These are phyloP conservation scores for Pulveroboletus ravenelii DNA, from an alignment of 768 basidiomycete genomes.

Conservation along the genomic window DNA sequence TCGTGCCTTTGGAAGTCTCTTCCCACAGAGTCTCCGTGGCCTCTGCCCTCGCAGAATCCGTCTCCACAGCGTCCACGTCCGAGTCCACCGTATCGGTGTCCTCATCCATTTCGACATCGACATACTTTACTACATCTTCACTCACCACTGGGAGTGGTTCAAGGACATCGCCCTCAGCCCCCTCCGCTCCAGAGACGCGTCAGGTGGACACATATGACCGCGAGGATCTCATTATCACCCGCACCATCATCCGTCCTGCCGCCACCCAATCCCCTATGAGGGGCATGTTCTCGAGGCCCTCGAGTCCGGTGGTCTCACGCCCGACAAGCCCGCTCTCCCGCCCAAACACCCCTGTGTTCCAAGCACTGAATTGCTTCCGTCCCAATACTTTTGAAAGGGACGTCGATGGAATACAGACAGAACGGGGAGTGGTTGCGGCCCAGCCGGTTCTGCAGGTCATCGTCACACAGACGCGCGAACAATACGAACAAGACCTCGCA, in stretches of 20 bases:
- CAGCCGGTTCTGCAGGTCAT: slow-evolving; percentile 31
- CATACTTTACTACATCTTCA: slow-evolving; percentile 21
- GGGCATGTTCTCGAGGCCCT: slow-evolving; percentile 28
- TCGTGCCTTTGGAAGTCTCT: slow-evolving; percentile 28
- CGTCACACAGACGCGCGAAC: slow-evolving; percentile 31
- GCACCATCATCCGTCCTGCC: slow-evolving; percentile 36
- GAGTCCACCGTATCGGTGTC: slow-evolving; percentile 10
- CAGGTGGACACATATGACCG: slow-evolving; percentile 26
- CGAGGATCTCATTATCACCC: slow-evolving; percentile 32
- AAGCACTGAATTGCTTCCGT: slow-evolving; percentile 33
- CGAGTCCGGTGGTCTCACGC: slow-evolving; percentile 27
- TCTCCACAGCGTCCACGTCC: slow-evolving; percentile 7
- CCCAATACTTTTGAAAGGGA: slow-evolving; percentile 32
- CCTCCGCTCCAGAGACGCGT: slow-evolving; percentile 8
- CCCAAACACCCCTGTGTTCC: slow-evolving; percentile 20
- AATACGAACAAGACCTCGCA: slow-evolving; percentile 31
- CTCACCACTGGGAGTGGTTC: slow-evolving; percentile 9
- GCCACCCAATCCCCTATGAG: slow-evolving; percentile 20
- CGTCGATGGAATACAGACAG: slow-evolving; percentile 22
- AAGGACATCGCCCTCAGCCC: slow-evolving; percentile 1
- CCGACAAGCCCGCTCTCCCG: slow-evolving; percentile 23
- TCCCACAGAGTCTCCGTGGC: slow-evolving; percentile 15
- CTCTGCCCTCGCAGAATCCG: slow-evolving; percentile 14
- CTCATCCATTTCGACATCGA: slow-evolving; percentile 12
- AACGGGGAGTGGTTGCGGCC: slow-evolving; percentile 6